These are phyloP conservation scores for Saksenaea vasiformis DNA, from an alignment of 371 early-diverging fungal species.

Conservation along the genomic window DNA sequence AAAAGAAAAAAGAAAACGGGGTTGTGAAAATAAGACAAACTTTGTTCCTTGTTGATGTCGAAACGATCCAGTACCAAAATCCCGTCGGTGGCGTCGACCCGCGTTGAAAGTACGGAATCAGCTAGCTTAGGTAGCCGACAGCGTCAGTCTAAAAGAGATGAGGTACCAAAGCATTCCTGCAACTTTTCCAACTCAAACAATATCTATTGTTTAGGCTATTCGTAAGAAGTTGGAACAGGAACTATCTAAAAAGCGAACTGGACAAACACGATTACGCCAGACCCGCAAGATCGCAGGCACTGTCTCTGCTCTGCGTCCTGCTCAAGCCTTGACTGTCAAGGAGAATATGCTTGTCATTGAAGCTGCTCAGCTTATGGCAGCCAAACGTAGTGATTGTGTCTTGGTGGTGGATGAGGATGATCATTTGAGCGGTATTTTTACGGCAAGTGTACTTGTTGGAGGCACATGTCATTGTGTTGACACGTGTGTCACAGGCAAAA, in stretches of 20 bases:
- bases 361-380: conserved; percentile 94
- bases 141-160: conserved; percentile 51
- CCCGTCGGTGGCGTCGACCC: conserved; percentile 32
- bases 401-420: conserved; percentile 86
- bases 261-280: conserved; percentile 26
- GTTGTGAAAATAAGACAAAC: neutral
- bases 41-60: conserved; percentile 5
- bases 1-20: no score
- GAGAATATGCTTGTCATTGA: conserved; percentile 85
- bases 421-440: conserved; percentile 89
- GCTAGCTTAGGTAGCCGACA: conserved; percentile 36
- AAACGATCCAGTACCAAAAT: conserved; percentile 24
- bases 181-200: neutral
- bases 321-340: conserved; percentile 83
- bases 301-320: conserved; percentile 83
- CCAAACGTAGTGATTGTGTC: conserved; percentile 90
- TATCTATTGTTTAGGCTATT: conserved; percentile 52
- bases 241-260: conserved; percentile 61
- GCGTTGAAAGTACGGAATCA: conserved; percentile 25
- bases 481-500: conserved; percentile 34
- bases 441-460: conserved; percentile 48
- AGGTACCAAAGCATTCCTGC: conserved; percentile 25
- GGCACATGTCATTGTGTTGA: conserved; percentile 6
- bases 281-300: conserved; percentile 70
- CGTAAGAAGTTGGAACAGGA: conserved; percentile 73